phyloP scores from a whole-genome alignment of 768 basidiomycete genomes.

The Auriscalpium microsporum region DNA sequence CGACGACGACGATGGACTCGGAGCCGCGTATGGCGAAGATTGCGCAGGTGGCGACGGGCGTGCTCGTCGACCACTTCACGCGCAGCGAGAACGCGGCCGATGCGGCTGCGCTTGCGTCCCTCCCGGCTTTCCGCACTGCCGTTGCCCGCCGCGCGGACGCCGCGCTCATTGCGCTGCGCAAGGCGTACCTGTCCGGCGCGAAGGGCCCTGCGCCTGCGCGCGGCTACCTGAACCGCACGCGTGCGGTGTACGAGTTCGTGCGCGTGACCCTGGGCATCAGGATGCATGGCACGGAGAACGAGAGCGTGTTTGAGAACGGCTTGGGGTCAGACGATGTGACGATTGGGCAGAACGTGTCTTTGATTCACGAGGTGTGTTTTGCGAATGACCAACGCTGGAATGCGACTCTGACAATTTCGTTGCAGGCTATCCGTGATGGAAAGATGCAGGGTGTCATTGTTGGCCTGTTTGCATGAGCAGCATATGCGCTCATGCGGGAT shows the following conservation, averaged over 20 bases:
- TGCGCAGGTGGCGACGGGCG: neutral
- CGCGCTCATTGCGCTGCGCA: slow-evolving; percentile 41
- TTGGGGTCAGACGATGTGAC: slow-evolving; percentile 61
- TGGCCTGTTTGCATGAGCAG: slow-evolving; percentile 32
- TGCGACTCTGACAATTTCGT: neutral
- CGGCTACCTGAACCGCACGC: slow-evolving; percentile 55
- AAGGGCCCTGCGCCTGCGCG: slow-evolving; percentile 63
- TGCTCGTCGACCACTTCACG: neutral
- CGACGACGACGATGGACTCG: slow-evolving; percentile 66
- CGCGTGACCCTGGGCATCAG: slow-evolving; percentile 60
- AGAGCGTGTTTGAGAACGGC: slow-evolving; percentile 49
- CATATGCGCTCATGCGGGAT: neutral
- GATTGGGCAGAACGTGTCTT: slow-evolving; percentile 60
- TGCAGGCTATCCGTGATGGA: slow-evolving; percentile 57
- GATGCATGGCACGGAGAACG: slow-evolving; percentile 77
- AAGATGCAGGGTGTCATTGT: slow-evolving; percentile 51
- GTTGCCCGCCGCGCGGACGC: slow-evolving; percentile 40
- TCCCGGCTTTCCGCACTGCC: slow-evolving; percentile 45
- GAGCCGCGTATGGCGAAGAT: slow-evolving; percentile 56
- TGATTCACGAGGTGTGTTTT: slow-evolving; percentile 59
- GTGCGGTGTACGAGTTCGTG: slow-evolving; percentile 70
- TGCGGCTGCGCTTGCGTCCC: slow-evolving; percentile 21
- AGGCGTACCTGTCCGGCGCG: slow-evolving; percentile 48
- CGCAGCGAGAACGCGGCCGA: slow-evolving; percentile 4
- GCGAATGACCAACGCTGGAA: neutral